Evolutionary conservation across 306 rosid species (phyloP).

Genomic region (Vicia sativa): DNA sequence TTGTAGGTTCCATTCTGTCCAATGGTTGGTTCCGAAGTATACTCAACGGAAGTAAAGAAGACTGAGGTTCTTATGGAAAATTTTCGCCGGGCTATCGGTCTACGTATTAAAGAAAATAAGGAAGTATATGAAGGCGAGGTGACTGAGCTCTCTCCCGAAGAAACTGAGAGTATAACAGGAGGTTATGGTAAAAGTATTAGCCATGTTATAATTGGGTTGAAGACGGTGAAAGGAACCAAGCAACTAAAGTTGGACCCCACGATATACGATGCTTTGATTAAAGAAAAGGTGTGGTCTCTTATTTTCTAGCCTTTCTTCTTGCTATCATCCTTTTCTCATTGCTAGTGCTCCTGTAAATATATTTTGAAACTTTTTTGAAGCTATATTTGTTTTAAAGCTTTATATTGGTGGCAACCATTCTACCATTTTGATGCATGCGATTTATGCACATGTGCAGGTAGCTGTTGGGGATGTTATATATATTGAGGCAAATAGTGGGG

Average conservation of each 20-base stretch:
- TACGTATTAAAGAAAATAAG: conserved; percentile 93
- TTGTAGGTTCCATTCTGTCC: conserved; percentile 93
- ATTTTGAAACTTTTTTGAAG: neutral
- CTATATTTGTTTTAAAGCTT: conserved; percentile 15
- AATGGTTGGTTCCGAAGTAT: conserved; percentile 97
- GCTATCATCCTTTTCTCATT: neutral
- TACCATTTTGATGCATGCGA: conserved; percentile 19
- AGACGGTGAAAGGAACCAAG: conserved; percentile 96
- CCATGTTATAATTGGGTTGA: conserved; percentile 93
- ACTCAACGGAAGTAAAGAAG: conserved; percentile 95
- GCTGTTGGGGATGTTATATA: conserved; percentile 97
- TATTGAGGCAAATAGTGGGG: conserved; percentile 95
- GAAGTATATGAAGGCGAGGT: conserved; percentile 99
- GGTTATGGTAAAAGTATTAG: conserved; percentile 98
- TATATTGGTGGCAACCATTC: conserved; percentile 17
- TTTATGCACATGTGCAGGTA: conserved; percentile 54
- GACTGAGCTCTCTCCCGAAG: conserved; percentile 94
- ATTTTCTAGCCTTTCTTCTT: conserved; percentile 20
- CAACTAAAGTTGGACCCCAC: conserved; percentile 97
- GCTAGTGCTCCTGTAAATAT: neutral
- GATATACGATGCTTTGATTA: conserved; percentile 90
- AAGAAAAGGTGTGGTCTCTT: conserved; percentile 71
- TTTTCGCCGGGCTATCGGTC: conserved; percentile 87
- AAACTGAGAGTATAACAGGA: conserved; percentile 85
- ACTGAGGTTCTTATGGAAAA: conserved; percentile 96